Base-by-base conservation (phyloP, 208 protist species). In the Crithidia bombi region DNA sequence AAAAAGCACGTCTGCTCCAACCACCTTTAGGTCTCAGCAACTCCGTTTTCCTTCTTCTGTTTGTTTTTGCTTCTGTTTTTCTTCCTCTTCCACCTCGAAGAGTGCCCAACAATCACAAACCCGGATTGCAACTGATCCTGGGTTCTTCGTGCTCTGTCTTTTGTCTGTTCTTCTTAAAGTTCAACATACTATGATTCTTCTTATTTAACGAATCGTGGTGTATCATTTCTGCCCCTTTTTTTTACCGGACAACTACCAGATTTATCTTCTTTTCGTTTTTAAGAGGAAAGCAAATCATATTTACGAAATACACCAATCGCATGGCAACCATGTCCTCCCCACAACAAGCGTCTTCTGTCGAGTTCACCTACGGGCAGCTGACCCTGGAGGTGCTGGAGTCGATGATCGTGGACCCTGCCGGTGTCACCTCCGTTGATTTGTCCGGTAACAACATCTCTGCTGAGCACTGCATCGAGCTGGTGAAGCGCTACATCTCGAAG, bases 381-480 rank as follows among this genome's bases (percentile, higher is more conserved):
- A 87, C 69, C 14, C 61, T 63, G 9, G 71, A 90, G 33, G 65
- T 85, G 11, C 73, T 92, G 25, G 75, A 52, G 52, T 70, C 78
- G 44, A 74, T 72, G 26, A 68, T 90, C 23, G 59, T 59, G 3
- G 69, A 87, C 57, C 79, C 75, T 19, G 59, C 73, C 23, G 49
- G 72, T 10, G 80, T 95, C 26, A 74, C 58, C 43, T 80, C 78
- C 7, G 65, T 96, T 12, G 86, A 96, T 64, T 64, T 94, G 28
- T 93, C 88, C 2, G 91, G 85, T 36, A 96, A 92, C 75, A 83
- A 84, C 64, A 88, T 96, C 44, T 78, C 78, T 5, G 35, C 72
- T 2, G 81, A 90, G 15, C 26, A 85, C 28, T 82, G 67, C 36
- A 78, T 83, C 32, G 69, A 78, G 41, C 65, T 94, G 30, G 76